Percentiles rank a stretch among this genome's conserved stretches.
These are phyloP conservation scores for Neurospora hispaniola DNA, from an alignment of 495 filamentous ascomycete genomes.

Conservation along the genomic window DNA sequence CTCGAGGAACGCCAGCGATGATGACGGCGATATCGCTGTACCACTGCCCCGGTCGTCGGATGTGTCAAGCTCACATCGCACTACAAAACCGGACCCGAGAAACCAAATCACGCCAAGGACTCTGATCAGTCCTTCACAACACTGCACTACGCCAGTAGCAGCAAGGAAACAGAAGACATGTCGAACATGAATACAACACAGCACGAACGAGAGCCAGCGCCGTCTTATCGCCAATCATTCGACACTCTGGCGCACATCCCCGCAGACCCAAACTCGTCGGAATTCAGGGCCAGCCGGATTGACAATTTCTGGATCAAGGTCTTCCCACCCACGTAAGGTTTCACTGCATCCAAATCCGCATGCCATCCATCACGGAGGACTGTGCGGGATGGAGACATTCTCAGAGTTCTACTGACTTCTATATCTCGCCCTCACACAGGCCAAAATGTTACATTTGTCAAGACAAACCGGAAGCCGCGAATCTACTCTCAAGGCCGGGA, in stretches of 20 bases:
- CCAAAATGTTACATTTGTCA: neutral
- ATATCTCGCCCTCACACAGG: neutral
- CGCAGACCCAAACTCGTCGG: neutral
- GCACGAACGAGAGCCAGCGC: neutral
- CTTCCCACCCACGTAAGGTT: neutral
- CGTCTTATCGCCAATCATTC: neutral
- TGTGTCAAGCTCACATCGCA: neutral
- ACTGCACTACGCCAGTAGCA: neutral
- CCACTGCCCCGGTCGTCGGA: neutral
- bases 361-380: neutral
- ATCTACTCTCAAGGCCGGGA: neutral
- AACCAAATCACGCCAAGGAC: neutral
- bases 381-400: neutral
- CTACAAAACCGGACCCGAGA: neutral
- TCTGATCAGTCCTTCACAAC: neutral
- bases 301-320: neutral
- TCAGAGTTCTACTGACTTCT: neutral
- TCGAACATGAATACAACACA: neutral
- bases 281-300: neutral
- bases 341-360: neutral
- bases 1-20: neutral
- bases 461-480: neutral
- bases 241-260: neutral
- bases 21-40: neutral
- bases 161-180: neutral